Evolutionary conservation across 73 alveolate species (phyloP).

Genomic region (Uronychia setigera): DNA sequence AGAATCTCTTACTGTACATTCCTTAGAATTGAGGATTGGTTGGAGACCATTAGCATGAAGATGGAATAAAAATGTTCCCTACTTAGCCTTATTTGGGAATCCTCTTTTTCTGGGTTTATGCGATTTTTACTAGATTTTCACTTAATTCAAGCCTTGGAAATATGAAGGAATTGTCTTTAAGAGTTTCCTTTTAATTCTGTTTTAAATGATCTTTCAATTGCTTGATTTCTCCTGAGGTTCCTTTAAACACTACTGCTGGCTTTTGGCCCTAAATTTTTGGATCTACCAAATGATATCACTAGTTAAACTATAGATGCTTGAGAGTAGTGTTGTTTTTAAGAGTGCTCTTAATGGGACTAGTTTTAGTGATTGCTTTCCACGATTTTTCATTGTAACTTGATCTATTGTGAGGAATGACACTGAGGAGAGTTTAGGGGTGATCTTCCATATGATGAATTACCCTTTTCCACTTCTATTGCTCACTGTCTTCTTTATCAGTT

Average conservation of each 20-base stretch:
- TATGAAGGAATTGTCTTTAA: not conserved
- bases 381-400: no score
- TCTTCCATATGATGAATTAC: not conserved
- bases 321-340: no score
- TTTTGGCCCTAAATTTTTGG: not conserved
- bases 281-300: no score
- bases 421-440: not conserved
- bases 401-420: not conserved
- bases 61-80: not conserved
- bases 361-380: no score
- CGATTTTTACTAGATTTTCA: not conserved
- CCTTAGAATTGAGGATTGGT: no score
- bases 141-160: not conserved
- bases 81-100: not conserved
- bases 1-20: no score
- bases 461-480: not conserved
- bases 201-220: not conserved
- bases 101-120: not conserved
- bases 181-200: not conserved
- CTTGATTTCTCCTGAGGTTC: not conserved
- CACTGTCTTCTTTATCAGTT: not conserved
- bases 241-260: not conserved
- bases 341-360: no score
- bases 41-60: not conserved
- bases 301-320: no score